These are phyloP conservation scores for Nakataea oryzae DNA, from an alignment of 2,329 filamentous ascomycete genomes.

Conservation along the genomic window DNA sequence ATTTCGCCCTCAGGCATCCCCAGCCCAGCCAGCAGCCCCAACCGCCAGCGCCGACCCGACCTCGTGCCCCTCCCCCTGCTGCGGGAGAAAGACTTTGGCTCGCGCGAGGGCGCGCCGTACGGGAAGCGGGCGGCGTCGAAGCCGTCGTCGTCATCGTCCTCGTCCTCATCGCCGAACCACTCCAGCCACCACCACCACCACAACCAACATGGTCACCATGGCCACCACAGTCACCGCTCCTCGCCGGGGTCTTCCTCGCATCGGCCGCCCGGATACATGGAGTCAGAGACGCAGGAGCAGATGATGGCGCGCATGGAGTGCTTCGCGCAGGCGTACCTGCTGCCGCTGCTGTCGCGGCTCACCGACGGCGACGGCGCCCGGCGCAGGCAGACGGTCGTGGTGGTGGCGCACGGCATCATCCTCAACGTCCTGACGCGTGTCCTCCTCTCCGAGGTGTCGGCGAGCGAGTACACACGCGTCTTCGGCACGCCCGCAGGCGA, in stretches of 20 bases:
- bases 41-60: constrained; percentile 11
- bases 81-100: constrained; percentile 67
- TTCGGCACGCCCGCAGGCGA: not conserved
- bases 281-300: constrained; percentile 56
- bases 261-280: constrained; percentile 15
- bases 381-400: constrained; percentile 36
- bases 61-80: constrained; percentile 37
- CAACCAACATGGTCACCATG: too few relatives aligned
- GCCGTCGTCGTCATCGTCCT: constrained; percentile 6
- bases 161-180: too few relatives aligned
- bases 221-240: not conserved
- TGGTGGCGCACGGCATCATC: constrained; percentile 80
- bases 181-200: too few relatives aligned
- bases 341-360: constrained; percentile 49
- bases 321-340: constrained; percentile 57
- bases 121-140: constrained; percentile 13
- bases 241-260: not conserved
- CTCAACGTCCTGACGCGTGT: constrained; percentile 58
- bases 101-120: constrained; percentile 55
- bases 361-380: constrained; percentile 13
- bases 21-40: not conserved
- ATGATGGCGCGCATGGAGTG: constrained; percentile 53
- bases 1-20: not conserved
- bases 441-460: constrained; percentile 44
- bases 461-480: constrained; percentile 11